These are phyloP conservation scores for Suillus bovinus DNA, from an alignment of 768 basidiomycete species.

Conservation along the genomic window DNA sequence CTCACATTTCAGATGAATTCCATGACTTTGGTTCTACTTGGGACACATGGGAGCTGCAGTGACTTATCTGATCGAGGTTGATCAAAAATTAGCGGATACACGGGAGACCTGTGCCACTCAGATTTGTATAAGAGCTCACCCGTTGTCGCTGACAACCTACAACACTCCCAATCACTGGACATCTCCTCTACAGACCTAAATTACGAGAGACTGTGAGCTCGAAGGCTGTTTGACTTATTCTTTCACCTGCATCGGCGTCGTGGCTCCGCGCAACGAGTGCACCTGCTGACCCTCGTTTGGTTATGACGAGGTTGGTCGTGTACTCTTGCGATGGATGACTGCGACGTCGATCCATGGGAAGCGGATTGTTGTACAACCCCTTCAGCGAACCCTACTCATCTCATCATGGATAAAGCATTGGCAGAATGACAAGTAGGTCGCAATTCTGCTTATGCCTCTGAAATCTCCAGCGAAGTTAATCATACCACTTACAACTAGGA, in stretches of 20 bases:
- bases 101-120: neutral
- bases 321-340: slow-evolving; percentile 81
- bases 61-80: neutral
- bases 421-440: neutral
- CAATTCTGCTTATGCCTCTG: neutral
- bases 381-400: slow-evolving; percentile 1
- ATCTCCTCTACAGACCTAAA: neutral
- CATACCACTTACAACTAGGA: neutral
- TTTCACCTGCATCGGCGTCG: slow-evolving; percentile 37
- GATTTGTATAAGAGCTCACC: slow-evolving; percentile 2
- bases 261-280: slow-evolving; percentile 33
- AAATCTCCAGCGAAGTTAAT: neutral
- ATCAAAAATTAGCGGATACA: neutral
- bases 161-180: neutral
- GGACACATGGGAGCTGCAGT: neutral
- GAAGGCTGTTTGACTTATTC: neutral
- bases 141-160: neutral
- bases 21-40: neutral
- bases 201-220: neutral
- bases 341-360: slow-evolving; percentile 54
- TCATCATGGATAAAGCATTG: neutral
- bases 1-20: neutral
- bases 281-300: slow-evolving; percentile 26
- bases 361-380: slow-evolving; percentile 16
- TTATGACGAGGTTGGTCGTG: slow-evolving; percentile 27